These are phyloP conservation scores for Tylopilus balloui DNA, from an alignment of 768 basidiomycete species.

Conservation along the genomic window DNA sequence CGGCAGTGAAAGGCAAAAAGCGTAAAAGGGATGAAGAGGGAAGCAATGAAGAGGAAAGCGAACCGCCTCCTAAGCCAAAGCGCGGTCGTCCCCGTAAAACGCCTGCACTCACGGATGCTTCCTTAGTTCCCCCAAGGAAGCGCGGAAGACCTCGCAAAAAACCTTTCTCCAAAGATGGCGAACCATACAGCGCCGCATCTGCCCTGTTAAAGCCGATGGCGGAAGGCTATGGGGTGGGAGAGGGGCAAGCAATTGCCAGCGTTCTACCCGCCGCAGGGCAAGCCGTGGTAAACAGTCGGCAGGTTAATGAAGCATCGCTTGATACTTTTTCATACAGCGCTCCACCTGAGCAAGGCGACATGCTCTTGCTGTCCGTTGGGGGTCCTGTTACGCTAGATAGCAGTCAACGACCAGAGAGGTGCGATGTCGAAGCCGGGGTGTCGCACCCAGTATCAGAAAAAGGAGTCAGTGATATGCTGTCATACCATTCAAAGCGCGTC, in stretches of 20 bases:
- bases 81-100: constrained; percentile 54
- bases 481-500: constrained; percentile 5
- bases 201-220: constrained; percentile 4
- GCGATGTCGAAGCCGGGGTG: not conserved
- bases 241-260: not conserved
- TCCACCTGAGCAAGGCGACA: not conserved
- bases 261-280: not conserved
- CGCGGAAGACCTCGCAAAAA: constrained; percentile 35
- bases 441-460: not conserved
- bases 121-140: constrained; percentile 28
- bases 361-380: not conserved
- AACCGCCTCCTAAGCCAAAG: constrained; percentile 35
- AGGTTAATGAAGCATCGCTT: not conserved
- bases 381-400: not conserved
- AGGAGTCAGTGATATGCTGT: not conserved
- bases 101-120: constrained; percentile 5
- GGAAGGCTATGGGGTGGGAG: not conserved
- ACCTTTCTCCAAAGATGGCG: constrained; percentile 1
- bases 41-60: constrained; percentile 16
- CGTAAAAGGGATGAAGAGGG: constrained; percentile 29
- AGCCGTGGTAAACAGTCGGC: not conserved
- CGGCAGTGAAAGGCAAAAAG: constrained; percentile 24
- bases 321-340: not conserved
- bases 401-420: not conserved
- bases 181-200: not conserved